Base-by-base conservation (phyloP, 1,139 yeast species). In the Yamadazyma diospyri region DNA sequence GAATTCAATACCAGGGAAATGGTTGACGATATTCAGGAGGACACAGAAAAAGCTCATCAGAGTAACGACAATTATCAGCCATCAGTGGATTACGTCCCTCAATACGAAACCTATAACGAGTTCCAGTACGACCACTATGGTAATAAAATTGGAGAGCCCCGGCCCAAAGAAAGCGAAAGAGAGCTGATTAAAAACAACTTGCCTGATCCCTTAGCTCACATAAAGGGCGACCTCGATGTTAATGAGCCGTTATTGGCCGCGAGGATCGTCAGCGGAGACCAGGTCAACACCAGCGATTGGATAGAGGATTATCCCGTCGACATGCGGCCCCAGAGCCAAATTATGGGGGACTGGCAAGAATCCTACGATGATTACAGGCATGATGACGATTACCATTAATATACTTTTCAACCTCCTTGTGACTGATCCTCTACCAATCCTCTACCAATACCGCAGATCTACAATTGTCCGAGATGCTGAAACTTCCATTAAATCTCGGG, bases 181-280 rank as follows among this genome's bases (percentile, higher is more conserved):
- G 48, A 44, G 21, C 35, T 47, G 9, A 12, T 27, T 4, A 35
- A 39, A 7, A 54, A 53, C 39, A 63, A 49, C 30, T 51, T 68
- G 16, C 72, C 74, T 3, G 75, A 69, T 39, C 75, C 75, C 0
- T 51, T 69, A 34, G 70, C 73, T 2, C 75, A 69, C 40, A 54
- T 69, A n/a, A 50, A 50, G 30, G 72, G 72, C 1, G 58, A 50
- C 14, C 47, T 69, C 10, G 60, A 51, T 23, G 41, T 58, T 13
- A 42, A 27, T 13, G 59, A 56, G 32, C 66, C 72, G 2, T 50
- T 69, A 10, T 53, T 60, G 32, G 72, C 73, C 3, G 75, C 75
- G 4, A 53, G 61, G 38, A 50, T 67, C 4, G 48, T 65, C 7
- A 64, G 70, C 44, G 74, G 74, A 0, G 60, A 65, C 30, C 75